Conservation (phyloP, 75 land plant species). For the Cupressus sempervirens region DNA sequence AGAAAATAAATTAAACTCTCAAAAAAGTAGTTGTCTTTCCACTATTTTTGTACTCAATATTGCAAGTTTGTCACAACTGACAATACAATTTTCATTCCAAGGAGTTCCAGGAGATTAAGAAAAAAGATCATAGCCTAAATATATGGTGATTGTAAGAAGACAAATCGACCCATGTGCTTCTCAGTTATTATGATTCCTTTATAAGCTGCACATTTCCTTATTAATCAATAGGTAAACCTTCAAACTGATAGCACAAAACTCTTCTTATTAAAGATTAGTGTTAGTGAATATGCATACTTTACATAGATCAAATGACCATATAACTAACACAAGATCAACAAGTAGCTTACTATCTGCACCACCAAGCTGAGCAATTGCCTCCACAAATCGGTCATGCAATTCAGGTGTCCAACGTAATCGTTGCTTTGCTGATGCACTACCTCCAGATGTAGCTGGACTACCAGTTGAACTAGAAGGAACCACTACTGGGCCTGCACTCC, state of each 20-base stretch:
- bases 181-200: neutral
- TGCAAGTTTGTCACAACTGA: neutral
- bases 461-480: conserved; percentile 28
- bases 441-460: conserved; percentile 23
- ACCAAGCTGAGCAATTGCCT: conserved; percentile 51
- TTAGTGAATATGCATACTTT: neutral
- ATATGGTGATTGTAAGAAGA: neutral
- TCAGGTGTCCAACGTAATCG: conserved; percentile 53
- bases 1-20: neutral
- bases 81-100: neutral
- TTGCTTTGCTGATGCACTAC: conserved; percentile 41
- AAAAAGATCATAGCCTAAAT: neutral
- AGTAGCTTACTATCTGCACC: conserved; percentile 49
- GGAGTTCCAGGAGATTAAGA: neutral
- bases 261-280: neutral
- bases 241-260: neutral
- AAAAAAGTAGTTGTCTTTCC: neutral
- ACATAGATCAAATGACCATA: neutral
- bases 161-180: neutral
- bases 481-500: conserved; percentile 17
- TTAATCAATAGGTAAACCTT: neutral
- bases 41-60: neutral
- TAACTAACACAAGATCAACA: neutral
- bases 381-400: conserved; percentile 55
- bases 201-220: neutral